Conservation (phyloP, 306 rosid genomes). For the Malus sieversii region DNA sequence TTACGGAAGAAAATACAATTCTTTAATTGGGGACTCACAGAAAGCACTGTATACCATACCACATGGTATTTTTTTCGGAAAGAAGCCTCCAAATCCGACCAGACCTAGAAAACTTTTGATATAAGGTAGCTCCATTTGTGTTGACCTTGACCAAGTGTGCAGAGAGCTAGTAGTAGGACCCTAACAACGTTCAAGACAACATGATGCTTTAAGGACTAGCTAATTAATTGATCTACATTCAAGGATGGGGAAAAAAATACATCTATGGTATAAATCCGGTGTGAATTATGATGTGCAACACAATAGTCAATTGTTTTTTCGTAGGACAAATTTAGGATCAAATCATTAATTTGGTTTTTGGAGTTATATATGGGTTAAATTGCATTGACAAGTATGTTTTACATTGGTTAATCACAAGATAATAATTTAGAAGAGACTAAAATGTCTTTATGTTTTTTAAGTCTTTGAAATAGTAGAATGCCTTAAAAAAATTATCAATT, state of each 20-base stretch:
- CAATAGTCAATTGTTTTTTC: not conserved
- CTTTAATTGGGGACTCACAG: not conserved
- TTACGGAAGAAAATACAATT: not conserved
- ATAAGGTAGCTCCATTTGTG: not conserved
- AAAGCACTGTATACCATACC: not conserved
- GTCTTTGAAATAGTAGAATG: too few species aligned
- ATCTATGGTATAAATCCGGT: too few species aligned
- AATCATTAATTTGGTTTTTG: not conserved
- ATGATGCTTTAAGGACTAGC: not conserved
- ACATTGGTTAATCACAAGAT: rapidly evolving
- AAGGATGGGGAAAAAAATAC: not conserved
- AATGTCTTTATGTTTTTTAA: rapidly evolving
- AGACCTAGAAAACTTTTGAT: not conserved
- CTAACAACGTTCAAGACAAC: not conserved
- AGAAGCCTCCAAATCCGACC: not conserved
- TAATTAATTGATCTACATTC: too few species aligned
- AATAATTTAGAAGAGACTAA: too few species aligned
- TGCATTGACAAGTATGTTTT: not conserved
- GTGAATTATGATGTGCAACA: not conserved
- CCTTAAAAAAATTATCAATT: too few species aligned
- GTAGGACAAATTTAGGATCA: not conserved
- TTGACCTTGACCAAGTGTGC: not conserved
- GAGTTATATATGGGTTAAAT: not conserved
- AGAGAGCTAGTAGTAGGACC: not conserved
- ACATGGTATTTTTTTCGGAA: too few species aligned